Percentiles rank a stretch among this genome's conserved stretches.
Conservation (phyloP, 805 yeast genomes). For the Torulaspora gathmanii region DNA sequence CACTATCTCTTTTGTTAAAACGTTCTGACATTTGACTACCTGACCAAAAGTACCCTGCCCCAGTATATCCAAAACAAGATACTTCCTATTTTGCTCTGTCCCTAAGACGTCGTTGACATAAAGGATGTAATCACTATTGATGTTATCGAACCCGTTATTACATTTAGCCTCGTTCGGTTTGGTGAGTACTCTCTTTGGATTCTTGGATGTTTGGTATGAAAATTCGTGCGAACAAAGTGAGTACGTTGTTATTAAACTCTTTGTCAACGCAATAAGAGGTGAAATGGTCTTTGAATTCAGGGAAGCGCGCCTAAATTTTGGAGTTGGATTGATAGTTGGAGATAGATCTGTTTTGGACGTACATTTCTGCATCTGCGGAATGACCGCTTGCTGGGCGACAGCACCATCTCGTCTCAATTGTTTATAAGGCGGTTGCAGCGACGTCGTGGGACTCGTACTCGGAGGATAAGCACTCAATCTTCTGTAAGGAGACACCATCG, state of each 20-base stretch:
- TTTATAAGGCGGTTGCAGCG: conserved; percentile 33
- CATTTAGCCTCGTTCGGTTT: conserved; percentile 81
- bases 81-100: conserved; percentile 60
- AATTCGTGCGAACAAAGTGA: conserved; percentile 80
- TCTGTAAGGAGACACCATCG: conserved; percentile 25
- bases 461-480: conserved; percentile 31
- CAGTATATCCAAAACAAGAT: conserved; percentile 80
- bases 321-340: conserved; percentile 58
- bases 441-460: conserved; percentile 17
- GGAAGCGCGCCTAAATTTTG: conserved; percentile 68
- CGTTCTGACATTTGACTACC: conserved; percentile 81
- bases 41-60: conserved; percentile 99
- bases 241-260: conserved; percentile 73
- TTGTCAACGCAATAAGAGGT: conserved; percentile 77
- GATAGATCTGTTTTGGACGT: conserved; percentile 46
- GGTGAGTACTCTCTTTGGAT: conserved; percentile 88
- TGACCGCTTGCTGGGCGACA: conserved; percentile 30
- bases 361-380: conserved; percentile 49
- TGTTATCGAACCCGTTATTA: conserved; percentile 84
- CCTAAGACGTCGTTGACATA: conserved; percentile 94
- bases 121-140: conserved; percentile 82
- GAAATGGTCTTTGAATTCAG: conserved; percentile 60
- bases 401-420: conserved; percentile 33
- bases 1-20: conserved; percentile 74
- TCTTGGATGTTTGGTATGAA: conserved; percentile 74